Evolutionary conservation across 148 eudicot species (phyloP).

Genomic region (Arctostaphylos glauca): DNA sequence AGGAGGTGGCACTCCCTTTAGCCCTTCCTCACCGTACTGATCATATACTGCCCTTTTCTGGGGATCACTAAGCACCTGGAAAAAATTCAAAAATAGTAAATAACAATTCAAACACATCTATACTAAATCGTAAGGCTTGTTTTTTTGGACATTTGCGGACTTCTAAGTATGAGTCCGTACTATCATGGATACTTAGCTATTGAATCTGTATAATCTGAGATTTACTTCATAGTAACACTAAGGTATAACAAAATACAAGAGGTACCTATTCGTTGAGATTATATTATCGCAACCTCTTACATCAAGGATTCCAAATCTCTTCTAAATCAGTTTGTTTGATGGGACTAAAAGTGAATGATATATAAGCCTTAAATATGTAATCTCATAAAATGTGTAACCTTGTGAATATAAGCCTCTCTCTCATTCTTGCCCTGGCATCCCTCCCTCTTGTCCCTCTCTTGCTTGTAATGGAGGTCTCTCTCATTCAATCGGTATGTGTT

Average conservation of each 20-base stretch:
- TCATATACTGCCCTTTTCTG: slow-evolving; percentile 73
- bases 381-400: not conserved
- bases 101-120: not conserved
- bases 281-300: not conserved
- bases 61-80: slow-evolving; percentile 71
- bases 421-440: too few species aligned
- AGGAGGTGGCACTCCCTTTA: slow-evolving; percentile 67
- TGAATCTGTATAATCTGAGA: too few species aligned
- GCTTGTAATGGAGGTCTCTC: too few species aligned
- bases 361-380: not conserved
- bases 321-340: not conserved
- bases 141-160: not conserved
- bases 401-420: too few species aligned
- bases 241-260: not conserved
- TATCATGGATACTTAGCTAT: too few species aligned
- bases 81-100: not conserved
- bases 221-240: not conserved
- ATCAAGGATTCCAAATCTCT: not conserved
- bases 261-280: not conserved
- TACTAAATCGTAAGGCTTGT: not conserved
- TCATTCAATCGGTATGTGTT: too few species aligned
- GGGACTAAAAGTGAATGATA: not conserved
- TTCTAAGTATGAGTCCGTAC: too few species aligned
- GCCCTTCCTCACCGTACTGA: slow-evolving; percentile 74
- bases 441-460: too few species aligned